Base-by-base conservation (phyloP, 169 alveolate species). In the Toxoplasma gondii region DNA sequence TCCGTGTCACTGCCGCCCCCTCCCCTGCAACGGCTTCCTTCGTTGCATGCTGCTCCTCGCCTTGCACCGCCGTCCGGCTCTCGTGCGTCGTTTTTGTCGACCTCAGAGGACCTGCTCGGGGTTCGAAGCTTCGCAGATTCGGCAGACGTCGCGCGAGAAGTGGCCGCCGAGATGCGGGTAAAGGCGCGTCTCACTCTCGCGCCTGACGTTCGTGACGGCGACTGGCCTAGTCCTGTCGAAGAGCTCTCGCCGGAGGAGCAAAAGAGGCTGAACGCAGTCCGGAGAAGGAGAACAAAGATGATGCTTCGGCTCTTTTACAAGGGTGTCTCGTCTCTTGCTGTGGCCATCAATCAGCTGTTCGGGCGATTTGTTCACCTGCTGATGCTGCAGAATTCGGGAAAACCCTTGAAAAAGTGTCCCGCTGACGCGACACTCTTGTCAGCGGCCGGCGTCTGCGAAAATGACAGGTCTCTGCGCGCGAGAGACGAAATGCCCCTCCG, bases 281-380 rank as follows among this genome's bases (percentile, higher is more conserved):
- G 87, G 45, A 19, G 31, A 31, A 19, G 29, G 45, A 78, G 87
- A 34, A 19, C 41, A 12, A 19, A 19, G 45, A 24, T 24, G 29
- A 78, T 78, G 87, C 22, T 38, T 22, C 87, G 43, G 29, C 45
- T 78, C 45, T 34, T 78, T 27, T 31, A 78, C 34, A 24, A 78
- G 43, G 87, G 87, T 44, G 27, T 78, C 41, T 16, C 41, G 43
- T 34, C 45, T 7, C 41, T 78, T 19, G 22, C 87, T 10, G 45
- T 24, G 45, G 87, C 53, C 16, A 38, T n/a, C 41, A 31, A 78
- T 12, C 53, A 39, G 53, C 41, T 78, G 29, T 38, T 78, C 17
- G 87, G 87, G 41, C 87, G 87, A 24, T 78, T 78, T n/a, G 31
- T 78, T 19, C 87, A 78, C 34, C 87, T 78, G 29, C 31, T 78